Base-by-base conservation (phyloP, 495 filamentous ascomycete genomes). In the Penicillium alfredii region DNA sequence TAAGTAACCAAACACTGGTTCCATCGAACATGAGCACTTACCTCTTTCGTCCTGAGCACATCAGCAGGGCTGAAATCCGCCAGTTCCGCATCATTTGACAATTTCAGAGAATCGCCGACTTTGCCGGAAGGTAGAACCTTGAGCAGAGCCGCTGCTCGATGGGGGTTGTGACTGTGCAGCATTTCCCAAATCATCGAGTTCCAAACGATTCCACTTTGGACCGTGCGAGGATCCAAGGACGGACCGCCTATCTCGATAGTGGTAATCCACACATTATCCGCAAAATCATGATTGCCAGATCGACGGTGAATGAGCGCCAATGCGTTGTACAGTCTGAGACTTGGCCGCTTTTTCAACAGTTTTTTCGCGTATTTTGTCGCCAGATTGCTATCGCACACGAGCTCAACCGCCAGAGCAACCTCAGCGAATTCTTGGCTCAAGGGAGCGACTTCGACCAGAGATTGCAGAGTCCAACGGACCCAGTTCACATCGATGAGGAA, bases 281-380 rank as follows among this genome's bases (percentile, higher is more conserved):
- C 78, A 33, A 71, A 58, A 4, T 71, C 64, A 0, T 50, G 35
- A 31, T 79, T 78, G 0, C 66, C 69, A 32, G 69, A 72, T 18
- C 69, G 68, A 47, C 67, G 75, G 55, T 94, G 82, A 24, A 87
- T 73, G 15, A 88, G 62, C 3, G 82, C 83, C 44, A 88, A 90
- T 0, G 77, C 78, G 47, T 88, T 84, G 58, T 90, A 95, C 4
- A 95, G 62, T 19, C 70, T 61, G 6, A 86, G 55, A 49, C 74
- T 84, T 0, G 78, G 66, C 41, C 78, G 71, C 33, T 69, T 68
- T 49, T 86, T 90, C 8, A 96, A 54, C 1, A 93, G 57, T 1
- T 50, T 61, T 46, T 88, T 95, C 7, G 84, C 84, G 8, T 71
- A 72, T 47, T 86, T 89, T 41, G 72, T 82, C 26, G 76, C 77